Conservation (phyloP, 2,329 filamentous ascomycete genomes). For the Penicillium rolfsii region DNA sequence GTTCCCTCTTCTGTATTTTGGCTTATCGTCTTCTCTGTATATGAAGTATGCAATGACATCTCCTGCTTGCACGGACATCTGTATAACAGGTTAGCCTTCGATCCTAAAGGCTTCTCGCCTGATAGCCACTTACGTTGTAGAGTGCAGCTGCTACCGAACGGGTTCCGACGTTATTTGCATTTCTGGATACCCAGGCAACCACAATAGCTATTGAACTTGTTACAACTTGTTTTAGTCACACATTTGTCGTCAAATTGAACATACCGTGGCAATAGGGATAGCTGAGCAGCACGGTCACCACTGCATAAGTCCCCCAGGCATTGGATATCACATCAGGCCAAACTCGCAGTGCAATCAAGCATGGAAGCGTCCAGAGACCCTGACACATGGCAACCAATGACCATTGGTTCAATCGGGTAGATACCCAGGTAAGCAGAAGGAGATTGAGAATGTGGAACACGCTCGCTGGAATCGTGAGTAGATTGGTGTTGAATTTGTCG, state of each 20-base stretch:
- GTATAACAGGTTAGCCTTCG: constrained; percentile 11
- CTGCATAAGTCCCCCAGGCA: constrained; percentile 44
- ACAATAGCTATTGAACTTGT: constrained; percentile 49
- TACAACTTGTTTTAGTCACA: neutral
- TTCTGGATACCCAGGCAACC: constrained; percentile 64
- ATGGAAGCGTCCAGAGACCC: constrained; percentile 62
- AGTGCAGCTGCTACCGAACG: constrained; percentile 63
- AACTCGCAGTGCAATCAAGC: constrained; percentile 55
- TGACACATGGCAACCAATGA: neutral
- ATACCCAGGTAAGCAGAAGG: constrained; percentile 11
- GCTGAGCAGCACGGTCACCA: constrained; percentile 4
- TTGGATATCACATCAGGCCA: constrained; percentile 50
- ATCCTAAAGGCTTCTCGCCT: neutral
- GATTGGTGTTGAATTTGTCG: constrained; percentile 63
- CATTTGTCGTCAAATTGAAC: neutral
- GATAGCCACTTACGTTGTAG: constrained; percentile 54
- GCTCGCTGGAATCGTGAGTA: constrained; percentile 58
- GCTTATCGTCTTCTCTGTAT: constrained; percentile 56
- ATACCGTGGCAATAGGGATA: constrained; percentile 1
- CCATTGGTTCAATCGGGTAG: constrained; percentile 10
- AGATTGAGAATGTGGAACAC: constrained; percentile 14
- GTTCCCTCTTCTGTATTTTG: constrained; percentile 59
- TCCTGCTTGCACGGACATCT: constrained; percentile 38
- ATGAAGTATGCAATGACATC: constrained; percentile 48
- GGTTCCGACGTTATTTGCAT: constrained; percentile 64